Conservation (phyloP, 108 stramenopile species). For the Asterionellopsis glacialis region DNA sequence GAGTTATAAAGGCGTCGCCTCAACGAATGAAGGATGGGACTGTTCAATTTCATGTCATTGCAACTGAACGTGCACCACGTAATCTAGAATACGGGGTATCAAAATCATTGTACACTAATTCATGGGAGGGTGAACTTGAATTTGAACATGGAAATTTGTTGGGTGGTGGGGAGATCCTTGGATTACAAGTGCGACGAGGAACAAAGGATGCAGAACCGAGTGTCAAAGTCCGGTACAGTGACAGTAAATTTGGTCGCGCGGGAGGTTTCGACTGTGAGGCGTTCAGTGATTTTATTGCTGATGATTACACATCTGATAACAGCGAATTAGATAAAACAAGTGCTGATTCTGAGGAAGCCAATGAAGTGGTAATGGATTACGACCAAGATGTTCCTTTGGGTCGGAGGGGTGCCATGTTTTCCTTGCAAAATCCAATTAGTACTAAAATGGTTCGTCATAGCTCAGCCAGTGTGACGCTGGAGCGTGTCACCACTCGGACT, state of each 20-base stretch:
- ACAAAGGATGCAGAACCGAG: constrained; percentile 47
- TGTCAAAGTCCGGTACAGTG: constrained; percentile 30
- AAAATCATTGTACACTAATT: constrained; percentile 70
- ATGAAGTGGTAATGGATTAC: background rate
- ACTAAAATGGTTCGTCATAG: constrained; percentile 23
- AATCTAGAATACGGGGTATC: constrained; percentile 78
- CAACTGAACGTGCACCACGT: constrained; percentile 67
- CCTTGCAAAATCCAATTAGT: constrained; percentile 38
- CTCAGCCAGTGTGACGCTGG: constrained; percentile 33
- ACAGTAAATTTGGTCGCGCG: constrained; percentile 55
- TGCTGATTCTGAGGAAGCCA: background rate
- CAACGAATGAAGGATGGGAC: constrained; percentile 41
- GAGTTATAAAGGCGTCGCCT: constrained; percentile 26
- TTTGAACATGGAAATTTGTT: constrained; percentile 72
- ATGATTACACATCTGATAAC: constrained; percentile 11
- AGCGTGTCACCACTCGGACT: constrained; percentile 41
- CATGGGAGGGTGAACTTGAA: constrained; percentile 77
- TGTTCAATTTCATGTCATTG: constrained; percentile 64
- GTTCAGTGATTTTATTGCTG: constrained; percentile 69
- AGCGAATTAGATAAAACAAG: background rate
- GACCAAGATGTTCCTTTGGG: constrained; percentile 28
- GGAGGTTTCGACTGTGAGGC: constrained; percentile 69
- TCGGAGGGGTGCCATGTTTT: constrained; percentile 38
- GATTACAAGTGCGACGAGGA: constrained; percentile 65
- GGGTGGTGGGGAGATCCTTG: constrained; percentile 71